Percentiles rank a stretch among this genome's conserved stretches.
These are phyloP conservation scores for Mediolabrus comicus DNA, from an alignment of 108 stramenopile genomes.

Conservation along the genomic window DNA sequence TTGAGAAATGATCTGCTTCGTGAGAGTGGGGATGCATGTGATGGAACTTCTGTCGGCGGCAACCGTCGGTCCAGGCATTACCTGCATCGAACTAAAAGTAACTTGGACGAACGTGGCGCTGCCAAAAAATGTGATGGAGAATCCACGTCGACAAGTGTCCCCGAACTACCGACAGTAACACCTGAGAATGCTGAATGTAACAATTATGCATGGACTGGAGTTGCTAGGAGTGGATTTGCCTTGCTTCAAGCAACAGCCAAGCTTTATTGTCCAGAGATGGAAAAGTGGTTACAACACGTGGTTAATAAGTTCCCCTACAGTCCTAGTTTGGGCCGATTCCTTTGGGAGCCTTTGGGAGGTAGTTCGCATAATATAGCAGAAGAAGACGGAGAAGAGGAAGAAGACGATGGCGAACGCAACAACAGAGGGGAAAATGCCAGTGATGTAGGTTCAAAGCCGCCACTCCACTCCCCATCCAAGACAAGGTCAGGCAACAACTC, in stretches of 20 bases:
- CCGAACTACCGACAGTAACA: constrained; percentile 57
- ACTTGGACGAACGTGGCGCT: background rate
- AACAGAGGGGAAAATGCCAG: background rate
- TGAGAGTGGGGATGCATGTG: constrained; percentile 48
- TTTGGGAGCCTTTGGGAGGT: constrained; percentile 67
- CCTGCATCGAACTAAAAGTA: background rate
- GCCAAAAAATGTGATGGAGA: background rate
- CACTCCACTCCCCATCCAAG: constrained; percentile 22
- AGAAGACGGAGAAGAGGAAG: background rate
- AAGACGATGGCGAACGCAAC: background rate
- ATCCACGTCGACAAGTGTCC: constrained; percentile 39
- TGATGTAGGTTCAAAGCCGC: constrained; percentile 3
- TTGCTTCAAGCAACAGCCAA: constrained; percentile 64
- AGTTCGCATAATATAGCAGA: background rate
- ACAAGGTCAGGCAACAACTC: constrained; percentile 6
- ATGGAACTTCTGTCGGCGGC: constrained; percentile 12
- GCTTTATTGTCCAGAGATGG: constrained; percentile 71
- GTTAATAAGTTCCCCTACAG: constrained; percentile 64
- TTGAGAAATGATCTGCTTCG: constrained; percentile 67
- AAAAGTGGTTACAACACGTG: constrained; percentile 66
- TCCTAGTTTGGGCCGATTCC: constrained; percentile 62
- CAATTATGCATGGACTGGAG: constrained; percentile 36
- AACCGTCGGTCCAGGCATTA: background rate
- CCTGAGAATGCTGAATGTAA: constrained; percentile 17
- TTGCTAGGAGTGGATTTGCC: constrained; percentile 65